Evolutionary conservation across 139 green algal species (phyloP), one percentile per base, ranked within the genome.

Genomic region (Volvox africanus): DNA sequence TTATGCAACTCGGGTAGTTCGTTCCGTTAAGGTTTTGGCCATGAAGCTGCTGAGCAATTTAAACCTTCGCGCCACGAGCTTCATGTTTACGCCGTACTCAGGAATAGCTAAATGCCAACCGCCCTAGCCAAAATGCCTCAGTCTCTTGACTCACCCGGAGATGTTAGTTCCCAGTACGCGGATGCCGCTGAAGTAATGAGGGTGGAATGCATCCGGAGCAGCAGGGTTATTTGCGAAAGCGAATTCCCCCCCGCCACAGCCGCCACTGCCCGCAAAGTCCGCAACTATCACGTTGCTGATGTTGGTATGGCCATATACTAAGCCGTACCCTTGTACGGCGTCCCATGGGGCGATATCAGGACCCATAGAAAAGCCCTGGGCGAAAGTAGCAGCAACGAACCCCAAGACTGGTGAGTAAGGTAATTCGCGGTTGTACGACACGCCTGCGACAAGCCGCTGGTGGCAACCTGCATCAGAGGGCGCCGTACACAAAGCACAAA

Each of bases 131-230:
- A n/a, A 28, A 76, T 76, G 26, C 68, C 68, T 28, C 26, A 5
- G 24, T 11, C 68, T 5, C 68, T n/a, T 30, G 32, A 55, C 84
- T 67, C 61, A 88, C 82, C 82, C 82, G 0, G 14, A 22, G 26
- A n/a, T 21, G 30, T 24, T 61, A 18, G 92, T 90, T 61, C 93
- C 89, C 35, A 92, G 36, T 11, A 91, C 21, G 21, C 80, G 93
- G 2, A 88, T 90, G 69, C 36, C 32, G 26, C 16, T 61, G 37
- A 96, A 87, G 81, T 80, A 83, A 84, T 94, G 89, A 1, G 93
- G 94, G 79, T 95, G 93, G 86, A 92, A 94, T 14, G 92, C 94
- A 44, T 96, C 94, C 11, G 88, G 82, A 1, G 92, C 89, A 1
- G 79, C 77, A 2, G 50, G 61, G 88, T 96, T 86, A 85, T 95